Base-by-base conservation (phyloP, 2,329 filamentous ascomycete species). In the Graphilbum fragrans region DNA sequence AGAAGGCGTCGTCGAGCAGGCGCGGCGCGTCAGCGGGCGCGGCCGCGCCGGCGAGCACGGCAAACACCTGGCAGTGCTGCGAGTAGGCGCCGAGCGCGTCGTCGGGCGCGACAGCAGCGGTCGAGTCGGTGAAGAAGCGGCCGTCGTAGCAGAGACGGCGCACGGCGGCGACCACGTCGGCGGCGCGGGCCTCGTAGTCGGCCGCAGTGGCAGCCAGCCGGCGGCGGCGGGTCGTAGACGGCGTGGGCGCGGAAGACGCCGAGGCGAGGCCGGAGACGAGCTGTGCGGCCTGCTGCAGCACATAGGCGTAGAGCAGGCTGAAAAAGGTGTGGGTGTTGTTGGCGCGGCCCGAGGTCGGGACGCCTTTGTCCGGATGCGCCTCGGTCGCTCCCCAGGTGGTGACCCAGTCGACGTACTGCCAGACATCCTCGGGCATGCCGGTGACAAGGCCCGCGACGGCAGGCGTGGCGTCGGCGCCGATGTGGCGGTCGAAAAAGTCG, bases 281-380 rank as follows among this genome's bases (percentile, higher is more conserved):
- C 1, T 36, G 10, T 1, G 63, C 60, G 0, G 55, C 56, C 22
- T 56, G 49, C 4, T 54, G 51, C 0, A 67, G 49, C 0, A 55
- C 54, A 36, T 58, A 61, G 0, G 59, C 59, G 39, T 63, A 65
- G 0, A 66, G 48, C 50, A 62, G 49, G 38, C 56, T 65, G 45
- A 59, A 59, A 42, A 64, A 66, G 0, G 63, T 63, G 44, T 62
- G 59, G 4, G 55, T 41, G 37, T 63, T 63, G 2, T 58, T 55
- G 12, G 49, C 49, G 9, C 58, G 49, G 4, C 58, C 61, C 0
- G 60, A 57, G 0, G 58, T 58, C 0, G 63, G 62, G 0, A 65
- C 60, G 4, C 63, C 63, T 27, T 47, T 47, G 35, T 47, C 46
- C 1, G 41, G 39, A 22, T 47, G 46, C 5, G 29, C 27, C 20